Conservation (phyloP, 2,329 filamentous ascomycete species). For the Sporothrix globosa region DNA sequence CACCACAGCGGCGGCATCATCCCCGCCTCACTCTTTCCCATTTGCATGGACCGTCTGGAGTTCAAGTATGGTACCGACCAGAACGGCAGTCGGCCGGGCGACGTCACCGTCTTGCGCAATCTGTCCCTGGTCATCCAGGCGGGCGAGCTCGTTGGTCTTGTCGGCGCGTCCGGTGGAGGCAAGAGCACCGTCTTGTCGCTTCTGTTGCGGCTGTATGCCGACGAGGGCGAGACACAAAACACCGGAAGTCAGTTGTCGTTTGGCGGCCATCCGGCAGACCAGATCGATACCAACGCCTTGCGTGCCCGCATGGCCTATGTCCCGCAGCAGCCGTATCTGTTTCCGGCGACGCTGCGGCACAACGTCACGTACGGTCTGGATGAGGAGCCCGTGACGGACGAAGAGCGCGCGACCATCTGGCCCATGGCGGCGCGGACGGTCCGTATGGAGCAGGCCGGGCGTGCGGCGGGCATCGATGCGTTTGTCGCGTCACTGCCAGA, state of each 20-base stretch:
- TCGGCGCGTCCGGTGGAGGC: slow-evolving; percentile 83
- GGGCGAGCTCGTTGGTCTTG: slow-evolving; percentile 73
- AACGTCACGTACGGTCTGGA: slow-evolving; percentile 83
- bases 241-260: slow-evolving; percentile 56
- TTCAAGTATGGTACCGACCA: slow-evolving; percentile 64
- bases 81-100: slow-evolving; percentile 42
- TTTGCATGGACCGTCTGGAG: slow-evolving; percentile 59
- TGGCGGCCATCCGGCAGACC: slow-evolving; percentile 57
- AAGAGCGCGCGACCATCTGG: slow-evolving; percentile 42
- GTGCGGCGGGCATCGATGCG: slow-evolving; percentile 69
- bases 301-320: slow-evolving; percentile 68
- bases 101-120: slow-evolving; percentile 57
- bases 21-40: slow-evolving; percentile 51
- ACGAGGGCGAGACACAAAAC: not conserved
- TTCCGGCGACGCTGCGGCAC: slow-evolving; percentile 73
- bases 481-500: slow-evolving; percentile 73
- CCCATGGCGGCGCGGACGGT: slow-evolving; percentile 48
- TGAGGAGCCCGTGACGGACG: slow-evolving; percentile 39
- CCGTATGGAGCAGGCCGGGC: slow-evolving; percentile 57
- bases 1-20: slow-evolving; percentile 44
- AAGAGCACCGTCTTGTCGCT: slow-evolving; percentile 83
- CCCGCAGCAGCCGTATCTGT: slow-evolving; percentile 72
- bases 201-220: slow-evolving; percentile 69
- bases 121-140: slow-evolving; percentile 67
- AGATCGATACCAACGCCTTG: slow-evolving; percentile 63